Evolutionary conservation across 2,329 filamentous ascomycete species (phyloP), one percentile per base, ranked within the genome.

Genomic region (Aspergillus sp.): DNA sequence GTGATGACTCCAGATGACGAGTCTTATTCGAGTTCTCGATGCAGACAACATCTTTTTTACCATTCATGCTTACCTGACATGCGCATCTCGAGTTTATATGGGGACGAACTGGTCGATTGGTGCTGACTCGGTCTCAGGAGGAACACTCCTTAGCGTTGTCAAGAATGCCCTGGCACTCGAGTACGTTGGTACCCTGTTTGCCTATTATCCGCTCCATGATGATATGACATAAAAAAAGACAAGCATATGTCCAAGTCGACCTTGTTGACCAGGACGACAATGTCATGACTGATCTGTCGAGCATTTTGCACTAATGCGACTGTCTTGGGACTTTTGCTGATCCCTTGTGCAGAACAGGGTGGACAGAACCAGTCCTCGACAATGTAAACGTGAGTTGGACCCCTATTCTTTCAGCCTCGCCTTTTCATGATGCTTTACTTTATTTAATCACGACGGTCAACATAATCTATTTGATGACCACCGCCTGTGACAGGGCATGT

Each of bases 181-280:
- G 47, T 58, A 53, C 43, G 51, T 57, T 34, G 30, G 34, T 37
- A 42, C 29, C 33, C 45, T 37, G 38, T 47, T 36, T 49, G 33
- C 24, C 32, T 40, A 35, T 35, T 25, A 32, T 42, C 41, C 43
- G 39, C 42, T 40, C 52, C 60, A 77, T 91, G 85, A 91, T 91
- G 84, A 91, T 73, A 71, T 64, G 75, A 86, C 80, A 75, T 71
- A 68, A 72, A 63, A 66, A 80, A 78, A 76, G 85, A 93, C 86
- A 93, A 93, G 85, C 85, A 93, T 93, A 93, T 93, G 85, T 93
- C 86, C 73, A 80, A 93, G 86, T 77, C 45, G 47, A 50, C 52
- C 51, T 53, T 45, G 53, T 52, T 49, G 52, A 52, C 53, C 35
- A 64, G 66, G 70, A 73, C 66, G 70, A 73, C 46, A 67, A 57